These are phyloP conservation scores for Cryptococcus depauperatus DNA, from an alignment of 1,284 basidiomycete genomes.

Conservation along the genomic window DNA sequence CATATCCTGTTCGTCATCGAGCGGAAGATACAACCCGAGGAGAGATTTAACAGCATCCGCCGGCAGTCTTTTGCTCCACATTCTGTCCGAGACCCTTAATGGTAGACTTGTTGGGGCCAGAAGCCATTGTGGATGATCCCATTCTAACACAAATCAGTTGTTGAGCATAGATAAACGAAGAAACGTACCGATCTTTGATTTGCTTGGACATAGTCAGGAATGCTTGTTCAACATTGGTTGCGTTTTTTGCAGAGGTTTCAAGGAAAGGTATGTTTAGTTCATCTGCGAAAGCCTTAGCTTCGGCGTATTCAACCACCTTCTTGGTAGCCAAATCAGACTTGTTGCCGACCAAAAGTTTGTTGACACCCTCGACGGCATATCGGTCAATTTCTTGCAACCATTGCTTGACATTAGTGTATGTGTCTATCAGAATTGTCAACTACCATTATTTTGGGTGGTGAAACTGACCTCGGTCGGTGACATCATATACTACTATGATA, in stretches of 20 bases:
- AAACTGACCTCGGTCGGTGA: slow-evolving; percentile 83
- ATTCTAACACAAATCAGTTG: slow-evolving; percentile 44
- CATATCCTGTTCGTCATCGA: neutral
- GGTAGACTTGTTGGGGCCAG: slow-evolving; percentile 47
- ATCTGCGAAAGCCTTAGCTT: slow-evolving; percentile 97
- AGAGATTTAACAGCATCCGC: slow-evolving; percentile 67
- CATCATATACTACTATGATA: slow-evolving; percentile 98
- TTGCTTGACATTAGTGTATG: slow-evolving; percentile 97
- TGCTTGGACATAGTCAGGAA: slow-evolving; percentile 99
- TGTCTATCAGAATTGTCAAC: slow-evolving; percentile 53
- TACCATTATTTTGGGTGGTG: neutral
- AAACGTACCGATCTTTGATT: slow-evolving; percentile 72
- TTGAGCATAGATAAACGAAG: neutral
- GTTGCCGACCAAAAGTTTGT: slow-evolving; percentile 96
- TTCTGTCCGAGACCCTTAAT: slow-evolving; percentile 59
- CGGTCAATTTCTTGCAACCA: slow-evolving; percentile 99
- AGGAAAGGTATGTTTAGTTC: slow-evolving; percentile 93
- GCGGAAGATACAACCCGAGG: no score
- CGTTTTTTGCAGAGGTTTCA: slow-evolving; percentile 98
- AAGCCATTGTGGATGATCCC: slow-evolving; percentile 47
- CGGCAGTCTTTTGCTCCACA: slow-evolving; percentile 62
- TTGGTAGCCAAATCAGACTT: slow-evolving; percentile 96
- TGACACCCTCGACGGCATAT: slow-evolving; percentile 97
- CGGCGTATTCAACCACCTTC: slow-evolving; percentile 97
- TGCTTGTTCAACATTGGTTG: slow-evolving; percentile 97